phyloP scores from a whole-genome alignment of 2,329 filamentous ascomycete genomes.

The Fonsecaea pugnacius region DNA sequence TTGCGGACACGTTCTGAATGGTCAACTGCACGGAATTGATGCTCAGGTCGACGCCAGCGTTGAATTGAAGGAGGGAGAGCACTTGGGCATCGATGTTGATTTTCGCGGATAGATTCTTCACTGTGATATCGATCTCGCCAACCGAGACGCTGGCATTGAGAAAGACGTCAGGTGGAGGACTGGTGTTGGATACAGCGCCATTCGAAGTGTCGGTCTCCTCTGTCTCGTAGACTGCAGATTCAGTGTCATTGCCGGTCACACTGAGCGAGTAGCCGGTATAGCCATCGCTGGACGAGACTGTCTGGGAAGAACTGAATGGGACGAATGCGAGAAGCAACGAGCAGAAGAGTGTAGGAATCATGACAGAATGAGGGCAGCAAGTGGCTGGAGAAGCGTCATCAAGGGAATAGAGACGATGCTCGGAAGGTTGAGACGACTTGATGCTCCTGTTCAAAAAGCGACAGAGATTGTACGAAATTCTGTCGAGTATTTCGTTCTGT shows the following conservation, averaged over 20 bases:
- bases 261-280: constrained; percentile 63
- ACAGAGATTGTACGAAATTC: neutral
- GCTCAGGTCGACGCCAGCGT: constrained; percentile 63
- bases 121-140: constrained; percentile 62
- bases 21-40: constrained; percentile 61
- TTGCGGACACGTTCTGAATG: constrained; percentile 64
- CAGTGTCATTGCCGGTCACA: constrained; percentile 48
- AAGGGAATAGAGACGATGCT: neutral
- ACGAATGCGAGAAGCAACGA: constrained; percentile 6
- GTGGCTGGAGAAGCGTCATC: neutral
- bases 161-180: constrained; percentile 61
- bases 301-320: constrained; percentile 14
- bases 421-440: neutral
- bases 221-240: constrained; percentile 60
- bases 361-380: neutral
- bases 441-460: neutral
- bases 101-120: constrained; percentile 64
- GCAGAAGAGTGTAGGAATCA: constrained; percentile 6
- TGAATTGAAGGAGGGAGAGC: constrained; percentile 63
- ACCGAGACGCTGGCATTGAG: constrained; percentile 64
- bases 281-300: constrained; percentile 43
- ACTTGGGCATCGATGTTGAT: constrained; percentile 65
- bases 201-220: constrained; percentile 51
- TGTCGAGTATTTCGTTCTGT: neutral
- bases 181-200: constrained; percentile 42